Evolutionary conservation across 75 land plant species (phyloP), one percentile per base, ranked within the genome.

Genomic region (Sequoia sempervirens): DNA sequence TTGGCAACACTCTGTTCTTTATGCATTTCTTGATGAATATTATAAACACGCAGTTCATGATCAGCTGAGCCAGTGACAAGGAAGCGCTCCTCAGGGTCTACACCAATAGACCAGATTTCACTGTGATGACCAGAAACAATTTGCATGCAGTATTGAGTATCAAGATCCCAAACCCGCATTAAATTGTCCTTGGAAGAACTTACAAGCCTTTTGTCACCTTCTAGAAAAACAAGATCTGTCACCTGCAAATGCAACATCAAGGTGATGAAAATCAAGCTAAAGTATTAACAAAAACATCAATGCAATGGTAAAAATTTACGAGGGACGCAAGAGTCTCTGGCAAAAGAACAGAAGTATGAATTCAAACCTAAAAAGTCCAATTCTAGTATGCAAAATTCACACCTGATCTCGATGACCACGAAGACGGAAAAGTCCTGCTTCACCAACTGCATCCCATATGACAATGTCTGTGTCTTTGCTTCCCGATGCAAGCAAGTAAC

Each of bases 91-190:
- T 88, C 83, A 54, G 93, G 96, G 52, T 96, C 92, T 80, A 93
- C 92, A 85, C 93, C 96, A 10, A 98, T 82, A n/a, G 99, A 95
- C 99, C 99, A 98, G 64, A 98, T 91, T 83, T 97, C 99, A 89
- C 93, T 92, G 69, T 92, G 94, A 88, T 98, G 99, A 68, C 97
- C 94, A 82, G 94, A 84, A 61, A 98, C 79, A 46, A 91, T 96
- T 89, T 98, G 99, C 82, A 96, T 84, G 83, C 99, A 98, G 66
- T 92, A 84, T 85, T 98, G 97, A 37, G 93, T 90, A 50, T 96
- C 97, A 76, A 98, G 90, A 83, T 98, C 99, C 99, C 99, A 98
- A 30, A 98, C 97, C 40, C 95, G 89, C 47, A 98, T 81, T 81
- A 91, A 91, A 56, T 93, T 96, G 86, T 98, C 99, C 69, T 98